phyloP scores from a whole-genome alignment of 176 grass and related monocot species.

The Aegilops longissima region DNA sequence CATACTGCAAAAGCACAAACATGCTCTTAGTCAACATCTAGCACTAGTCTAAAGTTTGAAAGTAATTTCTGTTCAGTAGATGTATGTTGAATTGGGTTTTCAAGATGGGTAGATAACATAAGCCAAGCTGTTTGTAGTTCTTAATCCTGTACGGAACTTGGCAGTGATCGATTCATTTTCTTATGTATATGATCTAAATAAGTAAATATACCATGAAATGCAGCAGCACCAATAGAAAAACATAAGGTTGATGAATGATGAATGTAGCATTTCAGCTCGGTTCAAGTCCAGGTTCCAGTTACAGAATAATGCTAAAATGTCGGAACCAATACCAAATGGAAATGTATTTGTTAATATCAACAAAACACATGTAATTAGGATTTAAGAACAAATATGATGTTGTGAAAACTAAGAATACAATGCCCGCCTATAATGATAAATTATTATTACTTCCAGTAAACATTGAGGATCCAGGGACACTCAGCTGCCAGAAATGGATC shows the following conservation, averaged over 20 bases:
- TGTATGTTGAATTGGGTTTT: conserved; percentile 11
- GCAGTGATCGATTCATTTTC: neutral
- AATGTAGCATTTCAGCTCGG: neutral
- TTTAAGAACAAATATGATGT: neutral
- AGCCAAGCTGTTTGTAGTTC: neutral
- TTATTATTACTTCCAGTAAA: neutral
- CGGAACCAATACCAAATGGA: neutral
- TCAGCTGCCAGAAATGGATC: neutral
- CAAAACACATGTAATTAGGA: neutral
- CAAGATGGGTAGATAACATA: conserved; percentile 6
- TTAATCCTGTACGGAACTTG: conserved; percentile 1
- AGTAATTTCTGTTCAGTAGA: conserved; percentile 1
- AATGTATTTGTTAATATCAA: neutral
- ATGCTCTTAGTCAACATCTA: conserved; percentile 24
- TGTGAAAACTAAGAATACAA: conserved; percentile 16
- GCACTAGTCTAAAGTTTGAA: conserved; percentile 15
- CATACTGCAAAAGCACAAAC: conserved; percentile 67
- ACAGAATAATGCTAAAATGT: neutral
- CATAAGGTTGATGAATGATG: conserved; percentile 16
- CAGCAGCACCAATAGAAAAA: neutral
- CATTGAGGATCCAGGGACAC: neutral
- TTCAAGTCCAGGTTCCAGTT: neutral
- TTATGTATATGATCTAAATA: neutral
- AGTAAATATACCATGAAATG: neutral
- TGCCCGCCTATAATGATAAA: neutral